Evolutionary conservation across 306 rosid genomes (phyloP).

Genomic region (Cercis canadensis): DNA sequence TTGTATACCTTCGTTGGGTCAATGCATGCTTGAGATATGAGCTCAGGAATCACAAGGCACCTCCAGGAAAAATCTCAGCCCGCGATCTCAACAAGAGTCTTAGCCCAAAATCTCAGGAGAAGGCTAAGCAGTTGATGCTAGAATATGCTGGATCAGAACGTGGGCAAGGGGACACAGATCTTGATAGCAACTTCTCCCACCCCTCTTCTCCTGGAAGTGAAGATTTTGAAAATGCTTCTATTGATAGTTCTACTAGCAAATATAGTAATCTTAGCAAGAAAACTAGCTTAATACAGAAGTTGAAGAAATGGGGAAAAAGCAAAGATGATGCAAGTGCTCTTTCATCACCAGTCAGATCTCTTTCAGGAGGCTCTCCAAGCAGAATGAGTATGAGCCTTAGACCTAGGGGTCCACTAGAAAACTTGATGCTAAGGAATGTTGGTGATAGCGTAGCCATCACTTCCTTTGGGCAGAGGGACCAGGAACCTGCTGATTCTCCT

Average conservation of each 20-base stretch:
- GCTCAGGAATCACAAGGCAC: conserved; percentile 74
- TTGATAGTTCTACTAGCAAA: conserved; percentile 78
- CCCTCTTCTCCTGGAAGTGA: conserved; percentile 99
- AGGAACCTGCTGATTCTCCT: conserved; percentile 65
- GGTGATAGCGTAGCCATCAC: conserved; percentile 85
- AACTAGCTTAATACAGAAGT: conserved; percentile 79
- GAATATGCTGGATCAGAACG: conserved; percentile 97
- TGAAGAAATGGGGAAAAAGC: conserved; percentile 87
- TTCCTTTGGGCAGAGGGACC: conserved; percentile 72
- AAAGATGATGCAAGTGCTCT: conserved; percentile 73
- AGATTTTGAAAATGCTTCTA: conserved; percentile 88
- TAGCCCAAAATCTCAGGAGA: conserved; percentile 90
- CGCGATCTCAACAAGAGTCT: conserved; percentile 84
- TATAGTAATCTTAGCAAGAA: conserved; percentile 74
- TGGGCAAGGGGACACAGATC: conserved; percentile 93
- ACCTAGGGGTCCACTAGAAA: conserved; percentile 80
- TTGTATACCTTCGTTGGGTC: conserved; percentile 97
- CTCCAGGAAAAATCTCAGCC: conserved; percentile 76
- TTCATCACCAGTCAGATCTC: conserved; percentile 71
- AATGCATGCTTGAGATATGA: conserved; percentile 95
- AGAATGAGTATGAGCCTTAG: conserved; percentile 67
- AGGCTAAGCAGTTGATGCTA: conserved; percentile 87
- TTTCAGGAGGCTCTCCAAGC: conserved; percentile 75
- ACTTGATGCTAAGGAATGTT: conserved; percentile 83
- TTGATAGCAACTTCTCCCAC: conserved; percentile 93